Evolutionary conservation across 1,139 yeast species (phyloP), one percentile per base, ranked within the genome.

Genomic region (Suhomyces kunorum): DNA sequence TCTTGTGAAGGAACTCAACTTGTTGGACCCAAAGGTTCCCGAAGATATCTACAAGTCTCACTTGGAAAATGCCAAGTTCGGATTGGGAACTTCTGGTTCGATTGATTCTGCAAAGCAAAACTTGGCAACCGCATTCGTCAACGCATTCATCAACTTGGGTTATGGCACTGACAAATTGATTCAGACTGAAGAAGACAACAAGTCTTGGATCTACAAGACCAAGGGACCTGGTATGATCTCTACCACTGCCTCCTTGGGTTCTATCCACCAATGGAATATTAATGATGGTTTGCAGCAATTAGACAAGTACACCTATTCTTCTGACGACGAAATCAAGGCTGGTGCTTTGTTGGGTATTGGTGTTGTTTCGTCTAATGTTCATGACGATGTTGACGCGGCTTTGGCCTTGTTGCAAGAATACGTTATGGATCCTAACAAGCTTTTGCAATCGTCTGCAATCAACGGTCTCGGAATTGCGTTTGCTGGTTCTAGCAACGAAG

Each of bases 311-410:
- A 74, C 92, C 46, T 89, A 90, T 59, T 85, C 96, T 6, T 76
- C 82, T 19, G 96, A 89, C 55, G 84, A 82, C 45, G 92, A 88
- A 56, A 81, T 90, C 50, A 88, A 88, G 65, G 97, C 98, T 9
- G 99, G 99, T 66, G 96, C 98, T 5, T 73, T 92, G 46, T 75
- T 94, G 50, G 99, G 98, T 63, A 88, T 89, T 63, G 98, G 98
- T 64, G 76, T 94, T 38, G 85, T 88, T n/a, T 87, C 95, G 28
- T 77, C 95, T 23, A 95, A 95, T 63, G 94, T 94, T 42, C 96
- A 88, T 61, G 96, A 92, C 59, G 98, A 92, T 47, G 88, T 89
- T 34, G 98, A 90, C 53, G 95, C 98, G 5, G 95, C 97, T 4
- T 74, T 87, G 48, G 83, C 95, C 18, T 69, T 92, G 51, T 71